phyloP scores from a whole-genome alignment of 306 rosid species.

The Canavalia ensiformis region DNA sequence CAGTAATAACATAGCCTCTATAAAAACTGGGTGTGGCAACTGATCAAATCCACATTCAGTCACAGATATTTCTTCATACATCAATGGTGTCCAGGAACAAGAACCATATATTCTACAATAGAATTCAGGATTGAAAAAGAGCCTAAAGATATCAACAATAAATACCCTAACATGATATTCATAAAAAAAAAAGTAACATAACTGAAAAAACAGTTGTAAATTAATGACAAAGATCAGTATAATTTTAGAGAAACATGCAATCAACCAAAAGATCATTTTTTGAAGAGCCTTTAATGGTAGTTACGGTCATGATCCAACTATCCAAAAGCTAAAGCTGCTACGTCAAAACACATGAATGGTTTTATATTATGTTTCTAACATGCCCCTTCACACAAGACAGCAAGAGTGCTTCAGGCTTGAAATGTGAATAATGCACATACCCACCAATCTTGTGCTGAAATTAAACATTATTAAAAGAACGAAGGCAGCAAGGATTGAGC shows the following conservation, averaged over 20 bases:
- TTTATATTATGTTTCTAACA: background rate
- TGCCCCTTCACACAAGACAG: background rate
- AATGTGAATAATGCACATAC: background rate
- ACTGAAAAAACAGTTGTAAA: background rate
- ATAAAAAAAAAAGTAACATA: conserved; percentile 3
- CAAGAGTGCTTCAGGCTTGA: background rate
- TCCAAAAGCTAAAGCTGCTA: background rate
- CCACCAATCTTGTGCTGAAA: background rate
- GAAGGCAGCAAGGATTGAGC: background rate
- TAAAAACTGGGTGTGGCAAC: background rate
- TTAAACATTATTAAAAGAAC: background rate
- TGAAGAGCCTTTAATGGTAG: conserved; percentile 21
- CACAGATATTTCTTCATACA: conserved; percentile 29
- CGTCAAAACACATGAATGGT: background rate
- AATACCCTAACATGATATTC: background rate
- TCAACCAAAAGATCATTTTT: background rate
- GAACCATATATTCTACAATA: conserved; percentile 9
- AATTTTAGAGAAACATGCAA: conserved; percentile 25
- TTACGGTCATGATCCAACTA: conserved; percentile 16
- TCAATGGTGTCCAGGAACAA: conserved; percentile 25
- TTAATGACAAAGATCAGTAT: background rate
- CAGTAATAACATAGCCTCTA: background rate
- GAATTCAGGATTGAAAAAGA: conserved; percentile 7
- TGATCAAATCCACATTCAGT: conserved; percentile 27
- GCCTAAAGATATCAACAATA: conserved; percentile 3